Evolutionary conservation across 2,329 filamentous ascomycete species (phyloP).

Genomic region (Claviceps sp.): DNA sequence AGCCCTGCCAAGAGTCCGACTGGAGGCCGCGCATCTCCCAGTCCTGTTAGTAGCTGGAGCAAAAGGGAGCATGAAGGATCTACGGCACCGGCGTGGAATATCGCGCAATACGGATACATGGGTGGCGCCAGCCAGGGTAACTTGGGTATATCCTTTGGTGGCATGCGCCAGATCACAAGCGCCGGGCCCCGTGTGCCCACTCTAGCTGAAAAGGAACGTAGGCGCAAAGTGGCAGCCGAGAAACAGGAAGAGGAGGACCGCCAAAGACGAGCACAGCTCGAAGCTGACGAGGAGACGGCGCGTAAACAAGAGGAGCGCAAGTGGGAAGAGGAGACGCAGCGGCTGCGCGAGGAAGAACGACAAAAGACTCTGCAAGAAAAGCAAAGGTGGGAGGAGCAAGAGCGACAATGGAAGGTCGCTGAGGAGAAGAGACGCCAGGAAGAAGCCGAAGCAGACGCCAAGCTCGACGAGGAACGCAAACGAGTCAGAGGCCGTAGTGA

Average conservation of each 20-base stretch:
- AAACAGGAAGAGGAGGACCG: constrained; percentile 43
- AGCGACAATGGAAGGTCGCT: constrained; percentile 62
- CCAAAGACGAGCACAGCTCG: constrained; percentile 30
- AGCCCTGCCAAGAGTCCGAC: constrained; percentile 48
- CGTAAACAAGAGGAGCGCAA: constrained; percentile 49
- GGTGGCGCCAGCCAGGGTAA: constrained; percentile 94
- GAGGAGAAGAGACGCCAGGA: constrained; percentile 59
- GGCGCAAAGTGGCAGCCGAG: constrained; percentile 45
- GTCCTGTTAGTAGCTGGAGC: constrained; percentile 74
- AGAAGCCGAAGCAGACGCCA: constrained; percentile 58
- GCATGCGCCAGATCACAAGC: constrained; percentile 81
- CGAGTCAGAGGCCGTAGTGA: constrained; percentile 51
- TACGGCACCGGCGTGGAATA: constrained; percentile 92
- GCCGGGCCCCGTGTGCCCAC: constrained; percentile 67
- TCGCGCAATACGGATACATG: constrained; percentile 97
- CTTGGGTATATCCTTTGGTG: constrained; percentile 84
- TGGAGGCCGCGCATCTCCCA: constrained; percentile 35
- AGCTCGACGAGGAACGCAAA: constrained; percentile 52
- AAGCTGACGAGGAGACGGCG: constrained; percentile 49
- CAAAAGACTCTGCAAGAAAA: constrained; percentile 53
- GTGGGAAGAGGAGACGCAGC: constrained; percentile 53
- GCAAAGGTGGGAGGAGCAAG: constrained; percentile 64
- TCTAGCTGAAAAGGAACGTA: constrained; percentile 71
- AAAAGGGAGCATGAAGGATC: constrained; percentile 66
- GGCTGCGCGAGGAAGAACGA: constrained; percentile 46